Conservation (phyloP, 192 early-diverging fungal genomes). For the Haplosporangium gracile region DNA sequence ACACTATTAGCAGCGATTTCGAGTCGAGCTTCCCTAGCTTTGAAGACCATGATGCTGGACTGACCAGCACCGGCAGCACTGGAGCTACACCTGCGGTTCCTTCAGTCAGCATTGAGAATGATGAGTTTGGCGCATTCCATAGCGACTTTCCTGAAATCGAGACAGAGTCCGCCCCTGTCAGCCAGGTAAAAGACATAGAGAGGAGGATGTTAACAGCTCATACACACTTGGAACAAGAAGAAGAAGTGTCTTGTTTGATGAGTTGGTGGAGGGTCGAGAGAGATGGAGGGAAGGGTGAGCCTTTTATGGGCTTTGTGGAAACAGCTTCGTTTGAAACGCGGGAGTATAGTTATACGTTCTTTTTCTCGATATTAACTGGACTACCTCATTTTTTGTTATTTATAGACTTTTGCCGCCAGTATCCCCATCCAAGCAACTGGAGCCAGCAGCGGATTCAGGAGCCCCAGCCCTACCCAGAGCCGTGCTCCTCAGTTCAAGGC, state of each 20-base stretch:
- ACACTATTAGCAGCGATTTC: slow-evolving; percentile 28
- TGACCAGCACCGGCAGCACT: slow-evolving; percentile 31
- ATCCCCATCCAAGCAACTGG: slow-evolving; percentile 51
- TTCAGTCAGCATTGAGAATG: slow-evolving; percentile 30
- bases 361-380: no score
- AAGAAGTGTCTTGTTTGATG: background rate
- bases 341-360: no score
- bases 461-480: slow-evolving; percentile 25
- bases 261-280: background rate
- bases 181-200: slow-evolving; percentile 26
- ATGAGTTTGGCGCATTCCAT: slow-evolving; percentile 54
- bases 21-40: slow-evolving; percentile 51
- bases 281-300: background rate
- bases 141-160: slow-evolving; percentile 48
- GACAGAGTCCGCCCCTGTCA: slow-evolving; percentile 34
- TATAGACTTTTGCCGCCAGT: slow-evolving; percentile 48
- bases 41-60: slow-evolving; percentile 27
- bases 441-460: slow-evolving; percentile 36
- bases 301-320: background rate
- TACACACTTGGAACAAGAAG: no score
- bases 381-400: background rate
- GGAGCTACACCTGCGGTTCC: background rate
- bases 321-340: no score
- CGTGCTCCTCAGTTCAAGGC: slow-evolving; percentile 42
- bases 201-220: background rate